Conservation (phyloP, 768 basidiomycete genomes). For the Cantharellus anzutake region DNA sequence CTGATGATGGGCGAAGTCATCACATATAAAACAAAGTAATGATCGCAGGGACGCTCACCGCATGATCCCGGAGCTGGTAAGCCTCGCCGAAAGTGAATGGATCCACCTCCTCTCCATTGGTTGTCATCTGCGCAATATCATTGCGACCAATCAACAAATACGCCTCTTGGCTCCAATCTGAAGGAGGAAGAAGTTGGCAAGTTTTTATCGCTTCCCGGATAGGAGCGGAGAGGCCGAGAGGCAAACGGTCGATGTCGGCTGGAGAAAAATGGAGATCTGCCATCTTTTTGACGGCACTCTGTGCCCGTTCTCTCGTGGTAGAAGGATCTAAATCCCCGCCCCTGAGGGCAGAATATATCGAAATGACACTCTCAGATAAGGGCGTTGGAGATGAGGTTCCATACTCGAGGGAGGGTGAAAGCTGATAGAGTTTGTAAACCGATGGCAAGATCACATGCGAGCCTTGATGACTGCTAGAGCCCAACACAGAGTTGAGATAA, state of each 20-base stretch:
- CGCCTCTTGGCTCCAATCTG: slow-evolving; percentile 48
- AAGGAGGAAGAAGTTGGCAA: slow-evolving; percentile 60
- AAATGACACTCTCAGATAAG: neutral
- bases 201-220: slow-evolving; percentile 70
- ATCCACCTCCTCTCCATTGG: slow-evolving; percentile 15
- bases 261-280: slow-evolving; percentile 28
- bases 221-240: slow-evolving; percentile 56
- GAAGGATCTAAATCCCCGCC: slow-evolving; percentile 8
- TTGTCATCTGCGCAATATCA: slow-evolving; percentile 46
- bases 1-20: neutral
- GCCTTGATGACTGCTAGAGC: slow-evolving; percentile 36
- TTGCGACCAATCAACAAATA: slow-evolving; percentile 54
- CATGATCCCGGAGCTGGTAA: slow-evolving; percentile 22
- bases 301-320: slow-evolving; percentile 26
- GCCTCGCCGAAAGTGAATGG: slow-evolving; percentile 25
- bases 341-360: slow-evolving; percentile 7
- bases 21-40: neutral
- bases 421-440: slow-evolving; percentile 5
- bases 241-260: slow-evolving; percentile 34
- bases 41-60: no score
- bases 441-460: slow-evolving; percentile 17
- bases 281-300: slow-evolving; percentile 39
- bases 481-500: slow-evolving; percentile 31
- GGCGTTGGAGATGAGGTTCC: neutral
- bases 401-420: slow-evolving; percentile 9